Conservation (phyloP, 139 green algal species). For the Parachlorella kessleri region DNA sequence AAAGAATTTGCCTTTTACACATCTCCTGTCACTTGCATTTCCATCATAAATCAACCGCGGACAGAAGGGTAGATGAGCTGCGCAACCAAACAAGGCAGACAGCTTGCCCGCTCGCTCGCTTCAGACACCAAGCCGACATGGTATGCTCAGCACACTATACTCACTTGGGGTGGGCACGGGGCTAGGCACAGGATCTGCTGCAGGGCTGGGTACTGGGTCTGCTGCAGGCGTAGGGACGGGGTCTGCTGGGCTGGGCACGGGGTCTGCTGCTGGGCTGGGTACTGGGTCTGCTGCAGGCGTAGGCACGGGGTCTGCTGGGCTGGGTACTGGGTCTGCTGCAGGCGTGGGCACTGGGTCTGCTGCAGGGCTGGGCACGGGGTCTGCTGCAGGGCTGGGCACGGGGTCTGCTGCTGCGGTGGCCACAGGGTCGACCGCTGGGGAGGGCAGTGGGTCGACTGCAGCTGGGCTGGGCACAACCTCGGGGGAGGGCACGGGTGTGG, state of each 20-base stretch:
- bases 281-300: background rate
- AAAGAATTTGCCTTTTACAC: too few relatives aligned
- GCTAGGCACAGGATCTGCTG: background rate
- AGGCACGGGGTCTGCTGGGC: background rate
- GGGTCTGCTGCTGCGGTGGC: background rate
- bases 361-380: too few relatives aligned
- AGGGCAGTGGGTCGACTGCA: background rate
- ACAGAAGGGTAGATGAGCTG: too few relatives aligned
- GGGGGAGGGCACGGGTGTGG: too few relatives aligned
- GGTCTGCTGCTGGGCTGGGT: background rate
- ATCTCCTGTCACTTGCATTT: too few relatives aligned
- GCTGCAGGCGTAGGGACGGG: background rate
- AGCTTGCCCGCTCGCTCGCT: too few relatives aligned
- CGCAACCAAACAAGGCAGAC: too few relatives aligned
- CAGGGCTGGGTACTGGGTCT: background rate
- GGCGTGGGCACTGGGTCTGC: background rate
- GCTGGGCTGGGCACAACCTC: background rate
- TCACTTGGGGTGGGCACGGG: too few relatives aligned
- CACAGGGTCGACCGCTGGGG: background rate
- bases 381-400: background rate
- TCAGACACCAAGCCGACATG: too few relatives aligned
- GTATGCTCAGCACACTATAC: too few relatives aligned
- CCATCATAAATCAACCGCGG: too few relatives aligned
- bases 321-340: background rate
- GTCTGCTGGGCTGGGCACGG: background rate